Percentiles rank a stretch among this genome's conserved stretches.
These are phyloP conservation scores for Aspergillus carbonarius DNA, from an alignment of 2,329 filamentous ascomycete genomes.

Conservation along the genomic window DNA sequence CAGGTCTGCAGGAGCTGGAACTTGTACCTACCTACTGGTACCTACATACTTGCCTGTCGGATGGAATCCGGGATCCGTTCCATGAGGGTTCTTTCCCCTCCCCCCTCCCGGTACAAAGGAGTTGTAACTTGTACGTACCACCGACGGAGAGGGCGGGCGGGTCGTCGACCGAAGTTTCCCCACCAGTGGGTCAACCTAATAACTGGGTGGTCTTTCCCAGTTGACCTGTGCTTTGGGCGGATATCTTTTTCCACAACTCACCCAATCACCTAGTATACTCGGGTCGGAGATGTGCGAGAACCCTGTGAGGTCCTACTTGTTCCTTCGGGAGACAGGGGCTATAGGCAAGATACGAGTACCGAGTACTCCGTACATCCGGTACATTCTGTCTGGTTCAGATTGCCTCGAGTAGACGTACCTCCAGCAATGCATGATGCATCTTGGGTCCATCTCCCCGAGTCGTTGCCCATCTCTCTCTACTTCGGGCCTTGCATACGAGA, in stretches of 20 bases:
- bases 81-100: not conserved
- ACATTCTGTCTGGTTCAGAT: no score
- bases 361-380: no score
- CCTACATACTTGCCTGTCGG: not conserved
- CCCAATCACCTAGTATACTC: no score
- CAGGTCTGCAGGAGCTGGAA: not conserved
- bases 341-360: no score
- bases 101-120: not conserved
- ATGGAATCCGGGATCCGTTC: not conserved
- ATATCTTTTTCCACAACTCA: not conserved
- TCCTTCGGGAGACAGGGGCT: not conserved
- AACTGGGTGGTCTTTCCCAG: not conserved
- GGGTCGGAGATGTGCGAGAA: not conserved
- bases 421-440: no score
- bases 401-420: no score
- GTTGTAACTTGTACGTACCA: not conserved
- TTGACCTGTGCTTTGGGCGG: conserved; percentile 3
- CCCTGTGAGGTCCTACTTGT: not conserved
- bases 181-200: conserved; percentile 5
- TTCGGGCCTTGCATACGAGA: not conserved
- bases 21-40: not conserved
- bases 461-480: not conserved
- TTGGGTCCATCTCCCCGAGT: no score
- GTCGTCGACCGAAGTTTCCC: not conserved
- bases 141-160: not conserved